Percentiles rank a stretch among this genome's conserved stretches.
phyloP scores from a whole-genome alignment of 176 grass and related monocot species.

The Tillandsia fasciculata region DNA sequence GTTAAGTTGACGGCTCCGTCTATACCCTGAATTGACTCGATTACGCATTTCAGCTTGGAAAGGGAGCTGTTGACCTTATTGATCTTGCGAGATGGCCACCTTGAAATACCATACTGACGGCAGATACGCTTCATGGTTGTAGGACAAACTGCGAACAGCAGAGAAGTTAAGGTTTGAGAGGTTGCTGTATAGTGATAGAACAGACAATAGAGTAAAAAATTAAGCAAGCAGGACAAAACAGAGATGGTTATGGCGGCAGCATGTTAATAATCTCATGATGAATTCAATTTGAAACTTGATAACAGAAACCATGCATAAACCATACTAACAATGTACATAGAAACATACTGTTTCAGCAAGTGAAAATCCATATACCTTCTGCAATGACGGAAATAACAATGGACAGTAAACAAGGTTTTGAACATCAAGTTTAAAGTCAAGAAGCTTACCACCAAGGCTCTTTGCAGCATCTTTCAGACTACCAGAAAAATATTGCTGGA shows the following conservation, averaged over 20 bases:
- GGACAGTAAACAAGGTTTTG: background rate
- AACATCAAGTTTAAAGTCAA: no score
- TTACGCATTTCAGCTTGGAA: slow-evolving; percentile 22
- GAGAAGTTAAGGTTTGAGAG: background rate
- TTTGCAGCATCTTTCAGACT: slow-evolving; percentile 27
- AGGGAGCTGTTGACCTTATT: slow-evolving; percentile 25
- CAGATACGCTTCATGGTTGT: slow-evolving; percentile 29
- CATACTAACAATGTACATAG: background rate
- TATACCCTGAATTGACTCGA: slow-evolving; percentile 19
- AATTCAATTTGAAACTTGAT: no score
- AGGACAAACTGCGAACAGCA: slow-evolving; percentile 18
- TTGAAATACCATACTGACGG: slow-evolving; percentile 19
- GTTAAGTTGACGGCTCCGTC: slow-evolving; percentile 10
- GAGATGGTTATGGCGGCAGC: no score
- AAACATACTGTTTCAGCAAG: background rate
- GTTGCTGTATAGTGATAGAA: background rate
- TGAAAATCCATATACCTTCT: background rate
- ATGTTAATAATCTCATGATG: no score
- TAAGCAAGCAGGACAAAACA: background rate
- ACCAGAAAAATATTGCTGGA: slow-evolving; percentile 23
- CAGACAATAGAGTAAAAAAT: background rate
- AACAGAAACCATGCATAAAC: no score
- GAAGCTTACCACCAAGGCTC: slow-evolving; percentile 21
- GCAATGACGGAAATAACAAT: background rate
- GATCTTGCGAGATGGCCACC: slow-evolving; percentile 26